Conservation (phyloP, 2,329 filamentous ascomycete genomes). For the Exophiala alcalophila region DNA sequence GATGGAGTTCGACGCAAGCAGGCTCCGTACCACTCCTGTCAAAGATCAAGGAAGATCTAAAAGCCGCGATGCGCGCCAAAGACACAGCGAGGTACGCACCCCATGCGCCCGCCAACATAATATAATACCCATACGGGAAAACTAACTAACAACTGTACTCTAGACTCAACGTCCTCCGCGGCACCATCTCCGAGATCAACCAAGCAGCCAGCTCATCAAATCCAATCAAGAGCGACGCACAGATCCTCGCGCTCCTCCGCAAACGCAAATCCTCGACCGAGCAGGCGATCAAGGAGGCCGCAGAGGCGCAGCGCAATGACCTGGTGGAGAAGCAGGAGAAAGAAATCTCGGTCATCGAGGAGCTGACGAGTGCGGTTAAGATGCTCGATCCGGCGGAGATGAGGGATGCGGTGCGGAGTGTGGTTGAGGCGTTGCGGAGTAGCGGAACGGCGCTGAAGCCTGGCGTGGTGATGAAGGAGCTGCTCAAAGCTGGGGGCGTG, state of each 20-base stretch:
- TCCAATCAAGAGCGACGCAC: conserved; percentile 47
- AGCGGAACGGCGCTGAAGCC: conserved; percentile 35
- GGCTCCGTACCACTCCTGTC: conserved; percentile 42
- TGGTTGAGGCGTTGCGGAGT: conserved; percentile 37
- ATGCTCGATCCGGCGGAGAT: conserved; percentile 44
- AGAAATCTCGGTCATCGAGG: conserved; percentile 44
- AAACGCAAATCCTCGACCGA: conserved; percentile 42
- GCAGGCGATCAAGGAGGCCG: conserved; percentile 43
- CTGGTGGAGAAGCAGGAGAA: conserved; percentile 46
- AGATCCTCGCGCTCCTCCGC: conserved; percentile 46
- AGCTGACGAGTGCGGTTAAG: conserved; percentile 44
- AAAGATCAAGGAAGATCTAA: conserved; percentile 47
- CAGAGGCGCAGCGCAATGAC: conserved; percentile 41
- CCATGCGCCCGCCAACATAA: background rate
- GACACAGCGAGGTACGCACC: conserved; percentile 43
- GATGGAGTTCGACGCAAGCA: conserved; percentile 39
- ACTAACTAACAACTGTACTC: conserved; percentile 4
- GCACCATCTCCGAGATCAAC: conserved; percentile 50
- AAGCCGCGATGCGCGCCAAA: conserved; percentile 50
- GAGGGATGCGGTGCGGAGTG: conserved; percentile 36
- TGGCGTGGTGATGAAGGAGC: conserved; percentile 42
- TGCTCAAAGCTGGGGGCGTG: conserved; percentile 42
- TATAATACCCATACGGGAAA: conserved; percentile 1
- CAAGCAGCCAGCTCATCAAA: conserved; percentile 47
- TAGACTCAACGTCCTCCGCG: conserved; percentile 49